Percentiles rank a stretch among this genome's conserved stretches.
Evolutionary conservation across 176 grass and related monocot species (phyloP).

Genomic region (Eremochloa ophiuroides): DNA sequence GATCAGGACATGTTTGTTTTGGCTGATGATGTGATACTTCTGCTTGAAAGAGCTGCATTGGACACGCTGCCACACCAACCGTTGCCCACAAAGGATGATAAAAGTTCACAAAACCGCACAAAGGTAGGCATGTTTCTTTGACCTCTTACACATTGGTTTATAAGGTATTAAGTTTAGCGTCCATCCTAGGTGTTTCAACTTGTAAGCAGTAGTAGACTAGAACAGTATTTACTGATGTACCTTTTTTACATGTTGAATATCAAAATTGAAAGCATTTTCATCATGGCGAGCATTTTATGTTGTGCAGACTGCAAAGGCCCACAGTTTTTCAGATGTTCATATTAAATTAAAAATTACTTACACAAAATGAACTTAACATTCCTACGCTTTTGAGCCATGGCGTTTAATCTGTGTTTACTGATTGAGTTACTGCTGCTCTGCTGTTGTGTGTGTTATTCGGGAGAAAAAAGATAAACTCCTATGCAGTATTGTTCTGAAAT

Average conservation of each 20-base stretch:
- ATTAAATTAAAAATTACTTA: not conserved
- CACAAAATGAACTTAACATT: not conserved
- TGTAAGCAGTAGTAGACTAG: conserved; percentile 8
- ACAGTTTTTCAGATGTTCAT: conserved; percentile 12
- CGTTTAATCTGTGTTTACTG: not conserved
- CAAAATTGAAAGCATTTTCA: not conserved
- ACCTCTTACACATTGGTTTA: not conserved
- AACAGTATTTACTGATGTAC: not conserved
- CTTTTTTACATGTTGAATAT: not conserved
- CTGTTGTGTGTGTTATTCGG: not conserved
- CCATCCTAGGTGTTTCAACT: conserved; percentile 13
- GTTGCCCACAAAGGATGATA: conserved; percentile 82
- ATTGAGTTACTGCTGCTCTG: not conserved
- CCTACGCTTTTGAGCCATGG: not conserved
- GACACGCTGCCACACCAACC: conserved; percentile 67
- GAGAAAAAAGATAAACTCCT: not conserved
- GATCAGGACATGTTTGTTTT: conserved; percentile 87
- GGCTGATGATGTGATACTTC: conserved; percentile 71
- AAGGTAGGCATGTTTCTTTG: conserved; percentile 45
- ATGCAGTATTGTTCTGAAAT: not conserved
- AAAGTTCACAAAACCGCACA: conserved; percentile 62
- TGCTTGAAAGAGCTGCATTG: conserved; percentile 79
- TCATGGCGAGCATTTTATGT: not conserved
- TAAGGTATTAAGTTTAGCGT: not conserved
- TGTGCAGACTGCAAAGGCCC: not conserved